A percentile compares a stretch with the other conserved stretches of the same genome.
These are phyloP conservation scores for Thinopyrum elongatum DNA, from an alignment of 176 grass and related monocot genomes.

Conservation along the genomic window DNA sequence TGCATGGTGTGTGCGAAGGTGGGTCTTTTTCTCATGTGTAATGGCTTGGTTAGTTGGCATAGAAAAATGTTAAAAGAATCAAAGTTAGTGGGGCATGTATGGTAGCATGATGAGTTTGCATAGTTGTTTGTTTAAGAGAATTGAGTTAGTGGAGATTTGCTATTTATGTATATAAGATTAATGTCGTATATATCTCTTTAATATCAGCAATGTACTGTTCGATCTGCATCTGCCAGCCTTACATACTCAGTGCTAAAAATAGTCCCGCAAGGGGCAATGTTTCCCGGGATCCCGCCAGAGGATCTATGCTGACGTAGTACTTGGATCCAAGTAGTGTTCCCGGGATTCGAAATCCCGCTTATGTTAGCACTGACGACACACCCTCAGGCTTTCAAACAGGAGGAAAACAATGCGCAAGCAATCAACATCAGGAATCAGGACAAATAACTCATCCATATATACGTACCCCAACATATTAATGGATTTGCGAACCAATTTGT, in stretches of 20 bases:
- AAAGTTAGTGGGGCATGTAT: too few relatives aligned
- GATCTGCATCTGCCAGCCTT: neutral
- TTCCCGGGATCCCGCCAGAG: neutral
- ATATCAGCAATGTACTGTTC: neutral
- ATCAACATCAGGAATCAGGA: neutral
- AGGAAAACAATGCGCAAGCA: neutral
- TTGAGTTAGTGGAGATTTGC: too few relatives aligned
- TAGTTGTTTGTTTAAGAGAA: too few relatives aligned
- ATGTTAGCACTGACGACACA: neutral
- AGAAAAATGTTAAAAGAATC: too few relatives aligned
- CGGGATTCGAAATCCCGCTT: neutral
- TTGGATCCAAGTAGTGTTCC: neutral
- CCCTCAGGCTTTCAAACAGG: neutral
- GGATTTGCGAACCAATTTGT: too few relatives aligned
- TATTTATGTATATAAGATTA: too few relatives aligned
- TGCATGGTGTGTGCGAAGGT: too few relatives aligned
- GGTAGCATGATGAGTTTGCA: too few relatives aligned
- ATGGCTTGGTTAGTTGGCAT: too few relatives aligned
- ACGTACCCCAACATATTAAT: neutral
- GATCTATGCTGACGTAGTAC: neutral
- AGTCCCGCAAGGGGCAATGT: neutral
- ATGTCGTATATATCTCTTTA: too few relatives aligned
- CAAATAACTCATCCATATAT: neutral
- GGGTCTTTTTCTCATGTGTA: too few relatives aligned
- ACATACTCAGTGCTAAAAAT: neutral